Percentiles rank a stretch among this genome's conserved stretches.
These are phyloP conservation scores for Sanguinoderma infundibulare DNA, from an alignment of 1,284 basidiomycete species.

Conservation along the genomic window DNA sequence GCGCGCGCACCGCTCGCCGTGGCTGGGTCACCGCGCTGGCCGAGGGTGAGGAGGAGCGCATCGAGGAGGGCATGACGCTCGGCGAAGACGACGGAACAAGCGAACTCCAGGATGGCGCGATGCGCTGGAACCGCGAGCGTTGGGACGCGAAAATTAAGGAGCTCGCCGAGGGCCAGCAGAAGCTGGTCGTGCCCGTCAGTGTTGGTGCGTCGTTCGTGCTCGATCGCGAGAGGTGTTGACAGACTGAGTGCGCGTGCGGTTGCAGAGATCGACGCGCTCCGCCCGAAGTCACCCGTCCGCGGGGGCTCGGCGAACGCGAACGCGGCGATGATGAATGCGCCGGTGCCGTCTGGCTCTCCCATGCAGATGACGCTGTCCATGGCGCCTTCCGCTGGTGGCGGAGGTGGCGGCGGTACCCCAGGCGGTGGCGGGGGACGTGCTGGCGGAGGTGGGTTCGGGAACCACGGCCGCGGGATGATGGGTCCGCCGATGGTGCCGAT, in stretches of 20 bases:
- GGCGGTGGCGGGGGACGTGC: slow-evolving; percentile 11
- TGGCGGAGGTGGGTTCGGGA: slow-evolving; percentile 25
- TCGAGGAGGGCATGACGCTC: slow-evolving; percentile 42
- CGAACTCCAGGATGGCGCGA: slow-evolving; percentile 38
- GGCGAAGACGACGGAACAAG: slow-evolving; percentile 46
- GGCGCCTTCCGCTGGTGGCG: slow-evolving; percentile 9
- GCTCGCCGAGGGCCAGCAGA: slow-evolving; percentile 48
- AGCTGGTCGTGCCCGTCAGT: slow-evolving; percentile 70
- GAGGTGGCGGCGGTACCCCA: not conserved
- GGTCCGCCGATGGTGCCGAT: slow-evolving; percentile 48
- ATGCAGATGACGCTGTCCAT: slow-evolving; percentile 31
- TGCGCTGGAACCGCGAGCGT: slow-evolving; percentile 56
- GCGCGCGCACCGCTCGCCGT: slow-evolving; percentile 71
- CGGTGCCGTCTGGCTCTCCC: slow-evolving; percentile 16
- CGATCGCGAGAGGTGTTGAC: not conserved
- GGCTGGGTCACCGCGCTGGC: slow-evolving; percentile 93
- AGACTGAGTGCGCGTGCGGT: not conserved
- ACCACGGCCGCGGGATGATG: slow-evolving; percentile 47
- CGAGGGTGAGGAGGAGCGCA: slow-evolving; percentile 60
- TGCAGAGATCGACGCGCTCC: slow-evolving; percentile 80
- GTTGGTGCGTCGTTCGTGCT: slow-evolving; percentile 37
- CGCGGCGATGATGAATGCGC: slow-evolving; percentile 17
- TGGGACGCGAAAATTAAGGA: slow-evolving; percentile 66
- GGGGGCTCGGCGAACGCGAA: slow-evolving; percentile 36
- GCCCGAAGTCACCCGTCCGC: slow-evolving; percentile 85